Evolutionary conservation across 768 basidiomycete species (phyloP), one percentile per base, ranked within the genome.

Genomic region (Daedaleopsis nitida): DNA sequence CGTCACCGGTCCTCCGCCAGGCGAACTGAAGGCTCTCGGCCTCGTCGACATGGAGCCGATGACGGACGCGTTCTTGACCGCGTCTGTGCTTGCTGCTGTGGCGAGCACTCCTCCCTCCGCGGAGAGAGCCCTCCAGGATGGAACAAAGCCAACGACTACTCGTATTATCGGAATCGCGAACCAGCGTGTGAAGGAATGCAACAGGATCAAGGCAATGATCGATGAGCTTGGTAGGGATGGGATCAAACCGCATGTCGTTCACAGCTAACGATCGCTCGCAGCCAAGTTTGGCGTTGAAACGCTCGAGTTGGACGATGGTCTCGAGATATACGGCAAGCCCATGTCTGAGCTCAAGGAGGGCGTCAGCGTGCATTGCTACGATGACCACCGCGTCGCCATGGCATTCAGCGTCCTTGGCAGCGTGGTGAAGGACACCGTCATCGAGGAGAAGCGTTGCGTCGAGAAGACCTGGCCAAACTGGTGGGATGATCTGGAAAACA

Each of bases 401-500:
- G 94, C 96, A 0, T 98, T 98, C 79, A 88, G 91, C 63, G 94
- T 98, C 35, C 78, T 98, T 43, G 87, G 88, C 19, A 82, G 88
- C 5, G 83, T 93, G 4, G 76, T 94, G 43, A 75, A 81, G 37
- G 85, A 83, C n/a, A 91, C 92, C 2, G 77, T 93, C 65, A 81
- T 98, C 32, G 95, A 98, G 70, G 96, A 98, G 78, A 96, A 96
- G 76, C 82, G 96, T 56, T 98, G 97, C 70, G 97, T 99, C 35
- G 96, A 96, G 76, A 99, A 99, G 83, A 99, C 96, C 0, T 99
- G 96, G 96, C 97, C 97, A 0, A 96, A 95, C 72, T 99, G 96
- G 94, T 99, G 96, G 96, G 97, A 98, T 71, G 97, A 98, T 74
- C 80, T 99, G 24, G 86, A 92, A 72, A 95, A 93, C 78, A 97